Evolutionary conservation across 306 rosid genomes (phyloP).

Genomic region (Acacia melanoxylon): DNA sequence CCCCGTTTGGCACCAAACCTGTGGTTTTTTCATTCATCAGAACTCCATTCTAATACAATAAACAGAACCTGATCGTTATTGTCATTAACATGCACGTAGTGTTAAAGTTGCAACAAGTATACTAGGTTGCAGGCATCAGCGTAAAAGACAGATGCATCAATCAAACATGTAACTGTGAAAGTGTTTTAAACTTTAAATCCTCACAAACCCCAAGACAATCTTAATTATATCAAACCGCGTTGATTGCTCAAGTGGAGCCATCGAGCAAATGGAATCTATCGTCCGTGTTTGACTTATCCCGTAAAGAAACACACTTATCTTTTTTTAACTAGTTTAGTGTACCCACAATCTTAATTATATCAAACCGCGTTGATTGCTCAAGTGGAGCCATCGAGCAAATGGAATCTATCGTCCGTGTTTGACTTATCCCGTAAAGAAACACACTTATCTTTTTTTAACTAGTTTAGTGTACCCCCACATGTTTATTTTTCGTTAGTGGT

Average conservation of each 20-base stretch:
- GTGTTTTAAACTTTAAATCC: too few species aligned
- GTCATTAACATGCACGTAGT: too few species aligned
- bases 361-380: neutral
- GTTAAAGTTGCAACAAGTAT: neutral
- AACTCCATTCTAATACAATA: neutral
- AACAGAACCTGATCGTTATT: neutral
- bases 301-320: neutral
- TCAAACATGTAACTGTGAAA: neutral
- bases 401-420: neutral
- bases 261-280: neutral
- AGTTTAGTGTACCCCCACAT: neutral
- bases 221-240: neutral
- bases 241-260: neutral
- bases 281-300: neutral
- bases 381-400: neutral
- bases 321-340: neutral
- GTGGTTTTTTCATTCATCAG: neutral
- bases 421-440: neutral
- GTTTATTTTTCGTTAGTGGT: neutral
- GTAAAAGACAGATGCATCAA: neutral
- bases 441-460: neutral
- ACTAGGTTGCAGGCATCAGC: neutral
- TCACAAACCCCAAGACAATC: neutral
- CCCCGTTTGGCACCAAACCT: conserved; percentile 83
- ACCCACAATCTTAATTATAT: neutral